Conservation (phyloP, 352 stramenopile species). For the Sclerospora graminicola region DNA sequence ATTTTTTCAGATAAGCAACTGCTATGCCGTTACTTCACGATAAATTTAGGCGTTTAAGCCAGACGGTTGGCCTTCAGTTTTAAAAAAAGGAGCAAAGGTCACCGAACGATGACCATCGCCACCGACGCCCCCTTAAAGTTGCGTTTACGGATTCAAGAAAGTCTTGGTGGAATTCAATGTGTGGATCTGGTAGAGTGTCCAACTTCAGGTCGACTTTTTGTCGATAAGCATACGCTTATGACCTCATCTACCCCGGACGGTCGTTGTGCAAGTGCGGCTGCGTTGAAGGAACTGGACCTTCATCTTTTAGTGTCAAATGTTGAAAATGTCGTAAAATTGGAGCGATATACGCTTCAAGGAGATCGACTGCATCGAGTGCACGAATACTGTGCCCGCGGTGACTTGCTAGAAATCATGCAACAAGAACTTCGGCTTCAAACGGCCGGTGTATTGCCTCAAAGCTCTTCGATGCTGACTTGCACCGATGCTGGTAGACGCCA, state of each 20-base stretch:
- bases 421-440: slow-evolving; percentile 35
- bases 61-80: too few relatives aligned
- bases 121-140: slow-evolving; percentile 7
- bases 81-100: too few relatives aligned
- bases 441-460: slow-evolving; percentile 19
- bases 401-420: slow-evolving; percentile 45
- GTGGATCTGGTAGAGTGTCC: slow-evolving; percentile 47
- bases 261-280: slow-evolving; percentile 26
- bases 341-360: slow-evolving; percentile 33
- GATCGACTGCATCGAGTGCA: slow-evolving; percentile 50
- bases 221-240: slow-evolving; percentile 57
- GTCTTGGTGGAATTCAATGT: slow-evolving; percentile 22
- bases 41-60: too few relatives aligned
- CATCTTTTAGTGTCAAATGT: slow-evolving; percentile 32
- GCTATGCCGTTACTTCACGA: too few relatives aligned
- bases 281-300: slow-evolving; percentile 55
- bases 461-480: slow-evolving; percentile 21
- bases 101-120: background rate
- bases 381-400: slow-evolving; percentile 55
- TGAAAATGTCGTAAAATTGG: slow-evolving; percentile 38
- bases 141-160: slow-evolving; percentile 28
- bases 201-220: slow-evolving; percentile 12
- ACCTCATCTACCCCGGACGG: slow-evolving; percentile 14
- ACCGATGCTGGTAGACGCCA: slow-evolving; percentile 27
- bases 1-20: too few relatives aligned